Base-by-base conservation (phyloP, 2,329 filamentous ascomycete species). In the Samsoniella hepiali region DNA sequence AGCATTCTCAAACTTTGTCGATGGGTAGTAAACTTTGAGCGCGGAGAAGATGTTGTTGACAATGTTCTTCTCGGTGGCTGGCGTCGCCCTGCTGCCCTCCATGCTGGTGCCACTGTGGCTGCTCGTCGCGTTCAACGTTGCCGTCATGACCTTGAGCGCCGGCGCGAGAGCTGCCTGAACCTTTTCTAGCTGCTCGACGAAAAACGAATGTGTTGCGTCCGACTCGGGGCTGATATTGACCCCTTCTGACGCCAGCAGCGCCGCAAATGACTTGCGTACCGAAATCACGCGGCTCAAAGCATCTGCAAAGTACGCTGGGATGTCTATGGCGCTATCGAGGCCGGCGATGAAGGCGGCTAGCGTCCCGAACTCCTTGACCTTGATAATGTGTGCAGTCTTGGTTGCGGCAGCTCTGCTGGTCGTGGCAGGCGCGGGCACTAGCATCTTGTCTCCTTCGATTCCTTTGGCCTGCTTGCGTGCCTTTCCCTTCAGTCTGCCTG, bases 171-270 rank as follows among this genome's bases (percentile, higher is more conserved):
- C 49, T 58, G 58, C 2, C 63, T 64, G 31, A 67, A 22, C 67
- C 22, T 63, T 69, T 62, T 69, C 68, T 2, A 69, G 68, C 7
- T 68, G 66, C 2, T 60, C 45, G 7, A 69, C 65, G 51, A 70
- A 70, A 31, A 65, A 38, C 1, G 64, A 61, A 53, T 70, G 68
- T 1, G 60, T 34, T 1, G 62, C 40, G 31, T 68, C 54, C 2
- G 65, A 66, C 15, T 11, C 31, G 36, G 2, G 5, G 2, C 57
- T 55, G 10, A 27, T 49, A 4, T 42, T 22, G 6, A 42, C 62
- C 3, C 60, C 62, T 17, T 40, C 54, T 1, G 50, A 42, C 9
- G 5, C 8, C 6, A 70, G 55, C 10, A 60, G 34, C 13, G 67
- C 51, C 5, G 60, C 36, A 57, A 69, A 69, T 4, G 4, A 65